Evolutionary conservation across 345 rosid genomes (phyloP).

Genomic region (Salix udensis): DNA sequence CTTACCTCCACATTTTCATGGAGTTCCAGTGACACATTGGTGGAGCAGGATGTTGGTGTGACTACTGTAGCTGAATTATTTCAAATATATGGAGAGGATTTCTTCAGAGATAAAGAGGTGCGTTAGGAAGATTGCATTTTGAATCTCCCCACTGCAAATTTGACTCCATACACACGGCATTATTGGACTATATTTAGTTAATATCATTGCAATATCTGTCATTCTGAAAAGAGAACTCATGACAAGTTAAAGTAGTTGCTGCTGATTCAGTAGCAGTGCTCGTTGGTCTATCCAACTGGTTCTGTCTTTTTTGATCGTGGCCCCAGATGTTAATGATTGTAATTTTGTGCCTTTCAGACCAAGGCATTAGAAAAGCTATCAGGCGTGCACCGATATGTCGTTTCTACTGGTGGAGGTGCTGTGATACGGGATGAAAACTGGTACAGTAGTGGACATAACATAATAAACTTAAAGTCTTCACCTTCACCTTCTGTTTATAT

Average conservation of each 20-base stretch:
- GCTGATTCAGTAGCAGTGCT: background rate
- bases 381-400: constrained; percentile 54
- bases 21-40: constrained; percentile 56
- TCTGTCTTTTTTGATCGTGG: background rate
- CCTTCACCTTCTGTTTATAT: background rate
- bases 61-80: constrained; percentile 80
- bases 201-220: background rate
- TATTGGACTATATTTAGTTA: background rate
- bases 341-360: constrained; percentile 45
- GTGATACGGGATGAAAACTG: constrained; percentile 77
- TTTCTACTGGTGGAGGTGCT: constrained; percentile 97
- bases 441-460: constrained; percentile 27
- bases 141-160: background rate
- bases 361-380: constrained; percentile 63
- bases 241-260: background rate
- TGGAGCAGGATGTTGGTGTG: constrained; percentile 64
- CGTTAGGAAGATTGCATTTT: constrained; percentile 1
- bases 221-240: background rate
- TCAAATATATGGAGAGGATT: constrained; percentile 68
- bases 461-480: background rate
- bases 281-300: background rate
- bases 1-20: constrained; percentile 6
- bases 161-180: background rate
- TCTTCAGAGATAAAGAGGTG: constrained; percentile 93
- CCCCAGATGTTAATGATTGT: background rate